Conservation (phyloP, 345 rosid species). For the Brassica rapa region DNA sequence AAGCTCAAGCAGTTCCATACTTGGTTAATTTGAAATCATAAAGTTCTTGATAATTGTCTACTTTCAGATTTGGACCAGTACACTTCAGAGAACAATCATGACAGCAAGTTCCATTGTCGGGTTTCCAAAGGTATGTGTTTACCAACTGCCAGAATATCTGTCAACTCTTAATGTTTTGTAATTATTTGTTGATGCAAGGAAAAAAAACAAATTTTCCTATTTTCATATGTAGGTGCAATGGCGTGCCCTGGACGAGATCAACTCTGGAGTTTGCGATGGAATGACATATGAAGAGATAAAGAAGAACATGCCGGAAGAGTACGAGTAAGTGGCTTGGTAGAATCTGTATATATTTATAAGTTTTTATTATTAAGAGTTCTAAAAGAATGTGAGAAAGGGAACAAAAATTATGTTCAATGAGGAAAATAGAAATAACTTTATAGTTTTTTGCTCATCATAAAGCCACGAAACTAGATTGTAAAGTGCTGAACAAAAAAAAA, state of each 20-base stretch:
- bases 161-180: not conserved
- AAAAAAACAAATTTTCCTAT: conserved; percentile 6
- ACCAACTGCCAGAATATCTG: not conserved
- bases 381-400: not conserved
- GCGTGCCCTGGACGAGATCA: conserved; percentile 99
- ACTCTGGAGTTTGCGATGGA: conserved; percentile 99
- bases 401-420: not conserved
- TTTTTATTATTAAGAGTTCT: not conserved
- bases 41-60: conserved; percentile 2
- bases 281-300: conserved; percentile 97
- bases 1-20: not conserved
- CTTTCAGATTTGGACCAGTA: conserved; percentile 95
- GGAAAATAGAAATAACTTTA: not conserved
- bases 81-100: conserved; percentile 87
- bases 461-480: conserved; percentile 6
- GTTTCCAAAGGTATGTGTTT: conserved; percentile 81
- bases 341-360: not conserved
- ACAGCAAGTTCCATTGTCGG: conserved; percentile 87
- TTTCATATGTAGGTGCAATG: conserved; percentile 78
- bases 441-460: conserved; percentile 11
- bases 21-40: not conserved
- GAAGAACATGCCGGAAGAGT: conserved; percentile 95
- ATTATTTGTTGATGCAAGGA: conserved; percentile 1
- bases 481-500: not conserved
- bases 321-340: conserved; percentile 61